phyloP scores from a whole-genome alignment of 2,329 filamentous ascomycete species.

The Didymella segeticola region DNA sequence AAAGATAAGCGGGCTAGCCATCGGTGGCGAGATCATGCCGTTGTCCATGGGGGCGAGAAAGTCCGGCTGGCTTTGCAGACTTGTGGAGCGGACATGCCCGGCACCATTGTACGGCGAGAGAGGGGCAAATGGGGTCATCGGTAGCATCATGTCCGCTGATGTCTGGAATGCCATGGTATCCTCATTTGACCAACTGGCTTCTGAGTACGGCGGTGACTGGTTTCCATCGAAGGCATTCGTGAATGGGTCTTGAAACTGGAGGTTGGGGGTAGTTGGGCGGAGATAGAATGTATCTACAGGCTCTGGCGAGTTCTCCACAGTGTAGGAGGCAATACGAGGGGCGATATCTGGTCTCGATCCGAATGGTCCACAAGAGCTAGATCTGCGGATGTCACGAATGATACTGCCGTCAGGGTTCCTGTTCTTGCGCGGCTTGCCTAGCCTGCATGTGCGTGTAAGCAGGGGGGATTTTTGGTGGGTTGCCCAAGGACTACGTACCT shows the following conservation, averaged over 20 bases:
- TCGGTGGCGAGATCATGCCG: conserved; percentile 30
- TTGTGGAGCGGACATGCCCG: conserved; percentile 37
- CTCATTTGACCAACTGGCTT: conserved; percentile 42
- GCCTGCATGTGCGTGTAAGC: conserved; percentile 30
- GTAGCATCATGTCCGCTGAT: conserved; percentile 36
- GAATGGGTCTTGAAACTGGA: conserved; percentile 44
- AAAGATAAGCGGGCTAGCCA: conserved; percentile 34
- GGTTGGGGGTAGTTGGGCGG: conserved; percentile 44
- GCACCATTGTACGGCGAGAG: conserved; percentile 24
- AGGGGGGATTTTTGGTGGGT: background rate
- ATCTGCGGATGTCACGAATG: conserved; percentile 44
- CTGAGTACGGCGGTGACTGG: conserved; percentile 45
- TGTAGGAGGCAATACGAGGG: conserved; percentile 39
- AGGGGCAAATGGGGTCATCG: conserved; percentile 35
- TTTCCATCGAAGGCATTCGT: conserved; percentile 39
- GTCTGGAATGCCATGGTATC: conserved; percentile 41
- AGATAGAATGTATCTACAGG: conserved; percentile 45
- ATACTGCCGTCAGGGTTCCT: conserved; percentile 46
- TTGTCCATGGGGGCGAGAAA: conserved; percentile 36
- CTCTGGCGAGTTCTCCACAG: conserved; percentile 46
- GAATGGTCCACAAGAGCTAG: conserved; percentile 39
- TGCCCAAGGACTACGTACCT: conserved; percentile 34
- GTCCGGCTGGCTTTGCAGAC: conserved; percentile 43
- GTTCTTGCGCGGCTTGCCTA: conserved; percentile 48
- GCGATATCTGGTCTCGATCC: conserved; percentile 41